A percentile compares a stretch with the other conserved stretches of the same genome.
Evolutionary conservation across 2,329 filamentous ascomycete species (phyloP).

Genomic region (Diaporthe citriasiana): DNA sequence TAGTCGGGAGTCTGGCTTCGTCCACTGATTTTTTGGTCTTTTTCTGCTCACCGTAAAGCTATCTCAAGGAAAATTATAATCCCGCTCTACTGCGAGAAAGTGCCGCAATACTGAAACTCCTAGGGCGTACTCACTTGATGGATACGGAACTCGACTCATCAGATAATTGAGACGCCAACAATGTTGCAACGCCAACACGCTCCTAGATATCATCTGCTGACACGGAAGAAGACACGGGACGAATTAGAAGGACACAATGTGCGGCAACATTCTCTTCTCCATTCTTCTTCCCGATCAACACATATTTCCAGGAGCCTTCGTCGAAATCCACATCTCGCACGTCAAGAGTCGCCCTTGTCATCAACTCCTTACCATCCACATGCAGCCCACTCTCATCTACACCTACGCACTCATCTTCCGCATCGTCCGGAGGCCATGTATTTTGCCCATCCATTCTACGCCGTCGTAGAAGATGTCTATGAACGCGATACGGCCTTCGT

Average conservation of each 20-base stretch:
- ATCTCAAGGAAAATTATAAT: background rate
- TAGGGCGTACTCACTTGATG: background rate
- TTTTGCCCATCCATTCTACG: background rate
- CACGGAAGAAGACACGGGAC: background rate
- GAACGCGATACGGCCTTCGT: background rate
- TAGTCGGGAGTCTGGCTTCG: background rate
- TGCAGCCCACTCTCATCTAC: background rate
- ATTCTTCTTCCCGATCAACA: background rate
- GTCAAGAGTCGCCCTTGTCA: background rate
- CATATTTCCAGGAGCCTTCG: constrained; percentile 1
- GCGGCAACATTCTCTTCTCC: too few species aligned
- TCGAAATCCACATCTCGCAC: background rate
- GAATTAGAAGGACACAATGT: constrained; percentile 3
- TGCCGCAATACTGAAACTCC: background rate
- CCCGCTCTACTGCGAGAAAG: background rate
- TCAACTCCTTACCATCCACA: background rate
- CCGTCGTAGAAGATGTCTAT: background rate
- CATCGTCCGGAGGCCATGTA: background rate
- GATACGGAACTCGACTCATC: background rate
- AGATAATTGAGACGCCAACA: background rate
- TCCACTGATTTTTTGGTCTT: background rate
- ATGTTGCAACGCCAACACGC: background rate
- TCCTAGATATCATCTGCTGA: background rate
- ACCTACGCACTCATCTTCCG: background rate
- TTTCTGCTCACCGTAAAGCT: background rate